Conservation (phyloP, 768 basidiomycete genomes). For the Leccinum obscurum region DNA sequence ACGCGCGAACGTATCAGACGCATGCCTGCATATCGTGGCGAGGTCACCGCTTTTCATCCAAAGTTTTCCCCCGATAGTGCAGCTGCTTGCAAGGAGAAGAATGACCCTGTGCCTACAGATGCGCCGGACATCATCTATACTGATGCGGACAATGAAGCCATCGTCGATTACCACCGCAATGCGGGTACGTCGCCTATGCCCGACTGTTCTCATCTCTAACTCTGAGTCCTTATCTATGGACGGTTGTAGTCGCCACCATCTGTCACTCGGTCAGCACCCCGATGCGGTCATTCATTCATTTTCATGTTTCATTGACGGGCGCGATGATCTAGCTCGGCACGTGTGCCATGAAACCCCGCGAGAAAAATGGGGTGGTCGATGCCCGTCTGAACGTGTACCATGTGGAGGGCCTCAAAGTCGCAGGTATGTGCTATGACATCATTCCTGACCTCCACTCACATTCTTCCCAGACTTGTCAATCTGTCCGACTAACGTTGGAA, state of each 20-base stretch:
- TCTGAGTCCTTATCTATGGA: background rate
- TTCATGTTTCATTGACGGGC: background rate
- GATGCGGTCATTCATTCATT: background rate
- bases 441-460: background rate
- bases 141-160: background rate
- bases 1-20: slow-evolving; percentile 54
- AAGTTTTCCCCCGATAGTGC: slow-evolving; percentile 30
- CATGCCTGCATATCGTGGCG: slow-evolving; percentile 38
- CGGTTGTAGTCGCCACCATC: background rate
- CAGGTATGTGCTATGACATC: slow-evolving; percentile 6
- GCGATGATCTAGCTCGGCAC: slow-evolving; percentile 36
- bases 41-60: slow-evolving; percentile 24
- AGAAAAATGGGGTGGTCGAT: slow-evolving; percentile 13
- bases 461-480: slow-evolving; percentile 5
- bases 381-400: slow-evolving; percentile 16
- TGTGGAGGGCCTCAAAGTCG: slow-evolving; percentile 14
- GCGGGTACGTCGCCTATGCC: background rate
- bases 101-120: slow-evolving; percentile 15
- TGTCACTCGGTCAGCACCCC: background rate
- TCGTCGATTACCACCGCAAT: background rate
- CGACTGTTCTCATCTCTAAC: too few species aligned
- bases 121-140: background rate
- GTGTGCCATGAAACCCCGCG: slow-evolving; percentile 57
- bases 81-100: slow-evolving; percentile 25
- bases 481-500: slow-evolving; percentile 10